phyloP scores from a whole-genome alignment of 345 rosid species.

The Rhodamnia rubescens region DNA sequence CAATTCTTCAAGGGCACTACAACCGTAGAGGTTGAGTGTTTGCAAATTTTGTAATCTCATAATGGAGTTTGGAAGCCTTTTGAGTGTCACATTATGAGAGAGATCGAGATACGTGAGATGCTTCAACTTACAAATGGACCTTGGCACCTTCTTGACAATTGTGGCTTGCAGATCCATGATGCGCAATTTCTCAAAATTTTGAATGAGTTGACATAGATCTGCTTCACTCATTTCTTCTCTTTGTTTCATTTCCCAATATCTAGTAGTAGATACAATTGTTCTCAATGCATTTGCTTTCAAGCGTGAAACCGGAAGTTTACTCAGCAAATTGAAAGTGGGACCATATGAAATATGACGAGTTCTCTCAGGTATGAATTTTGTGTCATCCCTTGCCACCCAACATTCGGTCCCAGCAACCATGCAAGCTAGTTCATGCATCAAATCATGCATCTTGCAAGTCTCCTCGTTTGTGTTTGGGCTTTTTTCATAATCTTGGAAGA shows the following conservation, averaged over 20 bases:
- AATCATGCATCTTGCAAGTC: background rate
- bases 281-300: background rate
- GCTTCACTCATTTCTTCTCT: too few relatives aligned
- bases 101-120: too few relatives aligned
- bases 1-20: rapidly evolving
- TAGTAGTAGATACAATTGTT: rapidly evolving
- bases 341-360: rapidly evolving
- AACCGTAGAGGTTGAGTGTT: rapidly evolving
- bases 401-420: rapidly evolving
- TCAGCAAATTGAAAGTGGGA: background rate
- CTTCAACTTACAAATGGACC: too few relatives aligned
- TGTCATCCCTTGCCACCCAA: background rate
- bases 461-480: rapidly evolving
- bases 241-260: too few relatives aligned
- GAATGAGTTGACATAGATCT: too few relatives aligned
- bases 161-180: too few relatives aligned
- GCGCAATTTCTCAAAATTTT: too few relatives aligned
- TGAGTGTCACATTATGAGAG: rapidly evolving
- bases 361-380: rapidly evolving
- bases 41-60: background rate
- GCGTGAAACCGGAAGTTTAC: rapidly evolving
- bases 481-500: background rate
- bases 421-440: background rate
- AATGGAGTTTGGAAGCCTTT: background rate
- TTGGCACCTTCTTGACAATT: too few relatives aligned